These are phyloP conservation scores for Pterothamnion heteromorphum DNA, from an alignment of 31 red algal genomes.

Conservation along the genomic window DNA sequence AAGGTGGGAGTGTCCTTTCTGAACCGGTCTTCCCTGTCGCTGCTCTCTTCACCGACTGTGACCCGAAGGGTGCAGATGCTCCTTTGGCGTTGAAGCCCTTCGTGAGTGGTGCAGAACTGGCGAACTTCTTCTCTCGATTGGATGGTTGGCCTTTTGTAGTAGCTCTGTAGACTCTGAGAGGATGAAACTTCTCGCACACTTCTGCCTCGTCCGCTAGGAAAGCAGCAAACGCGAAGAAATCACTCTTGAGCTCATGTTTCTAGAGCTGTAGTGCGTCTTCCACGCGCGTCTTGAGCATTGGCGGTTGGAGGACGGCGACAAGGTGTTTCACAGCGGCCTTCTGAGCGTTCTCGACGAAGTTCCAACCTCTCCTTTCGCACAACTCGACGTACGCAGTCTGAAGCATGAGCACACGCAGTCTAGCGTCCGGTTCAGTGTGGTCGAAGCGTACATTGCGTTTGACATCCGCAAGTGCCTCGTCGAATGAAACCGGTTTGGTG, in stretches of 20 bases:
- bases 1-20: slow-evolving; percentile 10
- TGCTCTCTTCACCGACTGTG: too few species aligned
- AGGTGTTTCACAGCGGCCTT: slow-evolving; percentile 29
- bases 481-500: not conserved
- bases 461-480: not conserved
- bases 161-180: not conserved
- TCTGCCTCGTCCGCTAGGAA: not conserved
- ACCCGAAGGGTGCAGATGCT: not conserved
- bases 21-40: not conserved
- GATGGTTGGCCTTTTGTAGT: not conserved
- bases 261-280: not conserved
- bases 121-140: not conserved
- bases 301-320: not conserved
- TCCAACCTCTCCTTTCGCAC: not conserved
- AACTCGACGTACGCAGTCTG: slow-evolving; percentile 1
- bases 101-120: not conserved
- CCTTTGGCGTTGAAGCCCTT: not conserved
- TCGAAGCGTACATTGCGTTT: slow-evolving; percentile 18
- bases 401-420: slow-evolving; percentile 3
- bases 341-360: not conserved
- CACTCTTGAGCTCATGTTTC: not conserved
- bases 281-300: not conserved
- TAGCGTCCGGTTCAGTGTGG: not conserved
- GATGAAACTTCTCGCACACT: not conserved
- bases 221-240: not conserved